Evolutionary conservation across 169 alveolate genomes (phyloP).

Genomic region (Plasmodium gonderi): DNA sequence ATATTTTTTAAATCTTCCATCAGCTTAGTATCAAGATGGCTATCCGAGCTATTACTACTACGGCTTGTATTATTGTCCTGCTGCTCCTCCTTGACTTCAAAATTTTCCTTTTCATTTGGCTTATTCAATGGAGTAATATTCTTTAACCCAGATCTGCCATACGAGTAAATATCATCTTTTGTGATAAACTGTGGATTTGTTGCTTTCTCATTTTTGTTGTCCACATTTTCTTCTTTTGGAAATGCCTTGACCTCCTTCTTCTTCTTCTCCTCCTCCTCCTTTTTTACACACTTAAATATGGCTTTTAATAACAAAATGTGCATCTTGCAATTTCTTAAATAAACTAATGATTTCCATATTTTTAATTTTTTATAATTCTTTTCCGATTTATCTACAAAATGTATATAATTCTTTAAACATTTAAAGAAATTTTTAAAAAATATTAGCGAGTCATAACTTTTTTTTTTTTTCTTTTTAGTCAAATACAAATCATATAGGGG

Average conservation of each 20-base stretch:
- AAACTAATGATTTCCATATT: slow-evolving; percentile 27
- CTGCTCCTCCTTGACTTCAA: neutral
- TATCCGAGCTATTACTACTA: neutral
- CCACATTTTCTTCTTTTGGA: neutral
- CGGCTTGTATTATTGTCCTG: neutral
- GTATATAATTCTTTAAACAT: slow-evolving; percentile 32
- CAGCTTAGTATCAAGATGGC: neutral
- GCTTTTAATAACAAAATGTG: slow-evolving; percentile 47
- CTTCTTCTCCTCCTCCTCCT: neutral
- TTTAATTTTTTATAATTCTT: slow-evolving; percentile 43
- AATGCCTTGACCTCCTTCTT: neutral
- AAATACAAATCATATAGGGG: slow-evolving; percentile 42
- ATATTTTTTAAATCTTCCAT: slow-evolving; percentile 47
- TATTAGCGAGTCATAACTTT: slow-evolving; percentile 34
- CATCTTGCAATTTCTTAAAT: slow-evolving; percentile 65
- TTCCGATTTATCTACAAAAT: slow-evolving; percentile 55
- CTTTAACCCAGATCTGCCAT: neutral
- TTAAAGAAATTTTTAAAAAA: slow-evolving; percentile 64
- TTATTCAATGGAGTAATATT: neutral
- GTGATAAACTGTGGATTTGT: neutral
- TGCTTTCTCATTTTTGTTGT: neutral
- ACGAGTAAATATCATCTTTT: neutral
- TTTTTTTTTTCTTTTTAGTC: slow-evolving; percentile 54
- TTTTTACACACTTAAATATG: slow-evolving; percentile 37
- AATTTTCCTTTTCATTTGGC: neutral